phyloP scores from a whole-genome alignment of 2,329 filamentous ascomycete species.

The Fusarium citri region DNA sequence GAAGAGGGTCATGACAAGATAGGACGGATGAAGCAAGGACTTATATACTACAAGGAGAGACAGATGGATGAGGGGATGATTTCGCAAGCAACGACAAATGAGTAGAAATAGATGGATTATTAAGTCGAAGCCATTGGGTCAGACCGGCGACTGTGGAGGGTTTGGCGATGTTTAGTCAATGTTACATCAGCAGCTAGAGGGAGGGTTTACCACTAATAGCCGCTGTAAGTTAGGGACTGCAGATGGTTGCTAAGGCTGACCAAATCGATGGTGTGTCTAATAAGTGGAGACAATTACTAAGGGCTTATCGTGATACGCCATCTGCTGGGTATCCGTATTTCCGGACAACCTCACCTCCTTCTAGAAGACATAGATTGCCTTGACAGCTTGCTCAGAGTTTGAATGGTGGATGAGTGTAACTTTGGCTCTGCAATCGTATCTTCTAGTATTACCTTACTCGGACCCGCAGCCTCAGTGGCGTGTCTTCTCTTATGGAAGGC shows the following conservation, averaged over 20 bases:
- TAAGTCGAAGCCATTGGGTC: conserved; percentile 16
- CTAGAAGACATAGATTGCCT: neutral
- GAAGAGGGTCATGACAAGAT: conserved; percentile 49
- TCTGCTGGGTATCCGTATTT: conserved; percentile 26
- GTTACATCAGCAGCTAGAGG: conserved; percentile 44
- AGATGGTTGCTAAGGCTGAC: conserved; percentile 39
- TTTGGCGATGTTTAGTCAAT: conserved; percentile 42
- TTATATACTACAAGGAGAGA: conserved; percentile 38
- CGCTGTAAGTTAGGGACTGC: neutral
- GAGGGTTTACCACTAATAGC: conserved; percentile 9
- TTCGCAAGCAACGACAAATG: conserved; percentile 35
- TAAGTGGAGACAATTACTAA: conserved; percentile 35
- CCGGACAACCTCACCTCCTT: conserved; percentile 4
- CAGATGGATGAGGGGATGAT: conserved; percentile 25
- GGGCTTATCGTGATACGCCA: conserved; percentile 6
- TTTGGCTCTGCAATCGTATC: neutral
- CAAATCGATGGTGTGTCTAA: conserved; percentile 21
- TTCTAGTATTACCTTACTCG: neutral
- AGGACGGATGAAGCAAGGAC: conserved; percentile 23
- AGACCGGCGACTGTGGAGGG: conserved; percentile 25
- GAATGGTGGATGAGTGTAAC: neutral
- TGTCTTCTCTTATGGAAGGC: neutral
- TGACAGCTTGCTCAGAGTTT: neutral
- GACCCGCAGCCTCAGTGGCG: neutral
- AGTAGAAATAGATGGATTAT: conserved; percentile 39